Evolutionary conservation across 208 protist species (phyloP), one percentile per base, ranked within the genome.

Genomic region (Trypanosoma caninum): DNA sequence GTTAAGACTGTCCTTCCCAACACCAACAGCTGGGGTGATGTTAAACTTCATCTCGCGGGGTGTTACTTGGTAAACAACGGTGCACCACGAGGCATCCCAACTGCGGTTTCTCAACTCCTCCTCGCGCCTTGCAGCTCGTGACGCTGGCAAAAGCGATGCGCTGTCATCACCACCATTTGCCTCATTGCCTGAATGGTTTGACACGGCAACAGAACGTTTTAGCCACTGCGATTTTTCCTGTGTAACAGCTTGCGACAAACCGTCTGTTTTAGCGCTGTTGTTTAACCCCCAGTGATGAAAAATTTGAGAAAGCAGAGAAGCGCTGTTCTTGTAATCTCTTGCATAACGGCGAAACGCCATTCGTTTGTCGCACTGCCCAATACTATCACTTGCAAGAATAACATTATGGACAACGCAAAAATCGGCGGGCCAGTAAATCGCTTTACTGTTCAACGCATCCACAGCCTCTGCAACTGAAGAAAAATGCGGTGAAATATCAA

Each of bases 31-130:
- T 13, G 56, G 59, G 0, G 85, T 90, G 33, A 95, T 82, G 65
- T 95, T 87, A 53, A 91, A 93, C 74, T 88, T 87, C 82, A 92
- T 92, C 48, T 95, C 89, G 1, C 83, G 72, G 13, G 89, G 83
- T 0, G 85, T 92, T 31, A 90, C 83, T 59, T 95, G 89, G 51
- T 95, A 95, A n/a, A 95, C 79, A 59, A 92, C 81, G 27, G 81
- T 80, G 69, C 85, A 91, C 69, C 75, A 88, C 10, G 78, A 74
- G 56, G 87, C 78, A 41, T 78, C 80, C 85, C 89, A 95, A 61
- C 75, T 78, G 6, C 85, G 82, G n/a, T 59, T 76, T 9, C 54
- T 47, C 44, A 72, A 23, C 27, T 55, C 68, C 46, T 75, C 75
- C 48, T 88, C 76, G 11, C 73, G 68, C 66, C 76, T 78, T 22